Percentiles rank a stretch among this genome's conserved stretches.
These are phyloP conservation scores for Ulmus americana DNA, from an alignment of 331 rosid genomes.

Conservation along the genomic window DNA sequence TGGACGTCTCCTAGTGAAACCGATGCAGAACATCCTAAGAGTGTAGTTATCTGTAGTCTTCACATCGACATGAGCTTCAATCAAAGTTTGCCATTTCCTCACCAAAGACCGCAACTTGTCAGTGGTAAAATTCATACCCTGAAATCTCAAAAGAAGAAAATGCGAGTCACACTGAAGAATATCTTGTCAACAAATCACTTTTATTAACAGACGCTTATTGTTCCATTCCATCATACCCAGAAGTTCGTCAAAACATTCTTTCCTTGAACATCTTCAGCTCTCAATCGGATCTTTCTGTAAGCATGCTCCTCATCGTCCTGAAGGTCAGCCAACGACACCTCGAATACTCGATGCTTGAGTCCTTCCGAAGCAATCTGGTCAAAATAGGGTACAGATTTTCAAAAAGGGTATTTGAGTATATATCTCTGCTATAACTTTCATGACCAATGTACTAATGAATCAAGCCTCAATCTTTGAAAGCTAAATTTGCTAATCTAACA, in stretches of 20 bases:
- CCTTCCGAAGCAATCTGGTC: slow-evolving; percentile 91
- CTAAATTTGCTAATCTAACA: no score
- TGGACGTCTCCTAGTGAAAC: slow-evolving; percentile 71
- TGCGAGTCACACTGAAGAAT: no score
- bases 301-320: slow-evolving; percentile 89
- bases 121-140: slow-evolving; percentile 89
- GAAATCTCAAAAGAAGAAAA: background rate
- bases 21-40: slow-evolving; percentile 87
- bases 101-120: slow-evolving; percentile 91
- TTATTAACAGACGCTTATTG: background rate
- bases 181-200: background rate
- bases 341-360: slow-evolving; percentile 88
- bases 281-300: slow-evolving; percentile 83
- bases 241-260: slow-evolving; percentile 80
- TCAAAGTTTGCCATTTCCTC: slow-evolving; percentile 77
- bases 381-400: background rate
- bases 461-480: no score
- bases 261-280: slow-evolving; percentile 94
- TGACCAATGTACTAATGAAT: no score
- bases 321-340: slow-evolving; percentile 87
- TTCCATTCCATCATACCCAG: slow-evolving; percentile 50
- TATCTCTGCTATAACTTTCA: no score
- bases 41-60: slow-evolving; percentile 79
- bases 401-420: no score
- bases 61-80: slow-evolving; percentile 91